phyloP scores from a whole-genome alignment of 768 basidiomycete species.

The Rhodotorula taiwanensis region DNA sequence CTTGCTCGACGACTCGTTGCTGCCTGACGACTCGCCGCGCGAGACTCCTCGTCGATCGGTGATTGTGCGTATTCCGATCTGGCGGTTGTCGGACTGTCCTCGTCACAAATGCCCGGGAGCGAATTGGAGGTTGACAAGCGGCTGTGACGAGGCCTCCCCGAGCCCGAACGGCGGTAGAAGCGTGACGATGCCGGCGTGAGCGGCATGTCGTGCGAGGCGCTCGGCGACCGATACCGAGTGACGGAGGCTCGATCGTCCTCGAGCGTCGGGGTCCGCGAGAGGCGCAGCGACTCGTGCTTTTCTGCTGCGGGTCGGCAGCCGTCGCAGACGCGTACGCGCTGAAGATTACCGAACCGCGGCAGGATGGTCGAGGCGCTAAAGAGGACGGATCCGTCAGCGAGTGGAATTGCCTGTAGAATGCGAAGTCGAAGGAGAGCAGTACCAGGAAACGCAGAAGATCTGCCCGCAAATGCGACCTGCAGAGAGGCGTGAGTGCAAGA shows the following conservation, averaged over 20 bases:
- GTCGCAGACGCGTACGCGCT: conserved; percentile 94
- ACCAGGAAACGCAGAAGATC: conserved; percentile 94
- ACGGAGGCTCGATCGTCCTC: conserved; percentile 54
- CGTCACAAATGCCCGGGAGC: conserved; percentile 1
- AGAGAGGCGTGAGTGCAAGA: neutral
- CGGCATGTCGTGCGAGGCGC: conserved; percentile 56
- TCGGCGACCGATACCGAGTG: conserved; percentile 41
- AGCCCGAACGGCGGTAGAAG: conserved; percentile 45
- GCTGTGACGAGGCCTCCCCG: neutral
- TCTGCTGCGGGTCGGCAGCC: conserved; percentile 52
- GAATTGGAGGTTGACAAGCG: neutral
- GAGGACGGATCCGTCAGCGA: neutral
- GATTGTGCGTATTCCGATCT: conserved; percentile 1
- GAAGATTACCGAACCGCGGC: conserved; percentile 83
- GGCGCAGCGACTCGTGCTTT: conserved; percentile 43
- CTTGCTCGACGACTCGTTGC: too few species aligned
- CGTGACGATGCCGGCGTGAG: conserved; percentile 74
- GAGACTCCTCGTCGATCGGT: neutral
- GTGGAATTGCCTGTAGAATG: neutral
- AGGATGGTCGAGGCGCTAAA: conserved; percentile 84
- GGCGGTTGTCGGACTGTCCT: neutral
- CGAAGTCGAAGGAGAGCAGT: conserved; percentile 51
- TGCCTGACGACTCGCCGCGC: neutral
- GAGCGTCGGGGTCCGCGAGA: conserved; percentile 56
- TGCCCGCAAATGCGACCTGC: conserved; percentile 56